A percentile compares a stretch with the other conserved stretches of the same genome.
Conservation (phyloP, 78 protist genomes). For the Tieghemostelium lacteum region DNA sequence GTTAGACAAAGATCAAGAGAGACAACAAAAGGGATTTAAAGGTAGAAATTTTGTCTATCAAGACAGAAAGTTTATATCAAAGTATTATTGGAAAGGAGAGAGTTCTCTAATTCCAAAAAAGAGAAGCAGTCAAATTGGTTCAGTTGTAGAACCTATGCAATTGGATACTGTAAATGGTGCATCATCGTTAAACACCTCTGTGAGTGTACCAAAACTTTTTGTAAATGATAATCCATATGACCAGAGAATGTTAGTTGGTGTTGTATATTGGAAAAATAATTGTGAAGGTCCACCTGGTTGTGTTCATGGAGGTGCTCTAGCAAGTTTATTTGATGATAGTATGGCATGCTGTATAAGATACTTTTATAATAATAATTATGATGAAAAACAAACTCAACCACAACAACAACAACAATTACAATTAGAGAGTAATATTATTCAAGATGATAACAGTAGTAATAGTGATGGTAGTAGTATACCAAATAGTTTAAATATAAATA, state of each 20-base stretch:
- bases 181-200: neutral
- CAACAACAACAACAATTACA: neutral
- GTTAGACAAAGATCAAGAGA: neutral
- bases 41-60: constrained; percentile 67
- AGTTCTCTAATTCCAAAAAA: constrained; percentile 5
- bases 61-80: constrained; percentile 41
- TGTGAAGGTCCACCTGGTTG: constrained; percentile 77
- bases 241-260: constrained; percentile 31
- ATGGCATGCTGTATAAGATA: constrained; percentile 78
- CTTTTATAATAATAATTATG: constrained; percentile 68
- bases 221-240: neutral
- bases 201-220: neutral
- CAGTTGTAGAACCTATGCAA: neutral
- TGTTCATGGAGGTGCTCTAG: constrained; percentile 75
- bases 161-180: too few species aligned
- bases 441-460: neutral
- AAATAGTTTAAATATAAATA: neutral
- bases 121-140: too few species aligned
- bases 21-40: constrained; percentile 32
- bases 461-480: neutral
- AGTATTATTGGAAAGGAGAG: constrained; percentile 54
- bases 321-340: constrained; percentile 61
- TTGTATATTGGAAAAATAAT: constrained; percentile 29
- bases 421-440: too few species aligned
- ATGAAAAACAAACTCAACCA: neutral